These are phyloP conservation scores for Aspergillus persii DNA, from an alignment of 2,329 filamentous ascomycete species.

Conservation along the genomic window DNA sequence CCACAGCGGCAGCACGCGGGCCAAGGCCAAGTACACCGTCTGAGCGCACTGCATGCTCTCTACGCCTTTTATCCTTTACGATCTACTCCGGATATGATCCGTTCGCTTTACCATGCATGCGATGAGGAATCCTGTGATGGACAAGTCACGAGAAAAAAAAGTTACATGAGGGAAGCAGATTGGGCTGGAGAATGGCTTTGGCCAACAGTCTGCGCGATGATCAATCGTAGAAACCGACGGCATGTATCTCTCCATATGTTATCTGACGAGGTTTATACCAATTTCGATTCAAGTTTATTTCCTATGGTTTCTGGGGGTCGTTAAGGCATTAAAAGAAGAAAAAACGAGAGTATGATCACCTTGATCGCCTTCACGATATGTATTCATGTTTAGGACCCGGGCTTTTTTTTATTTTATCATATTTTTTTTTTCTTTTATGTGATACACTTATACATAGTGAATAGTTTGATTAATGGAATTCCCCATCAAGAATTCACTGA, in stretches of 20 bases:
- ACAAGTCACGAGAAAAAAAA: constrained; percentile 17
- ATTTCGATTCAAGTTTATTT: constrained; percentile 20
- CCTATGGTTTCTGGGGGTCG: constrained; percentile 4
- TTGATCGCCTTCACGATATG: neutral
- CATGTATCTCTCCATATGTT: constrained; percentile 34
- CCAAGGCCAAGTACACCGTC: constrained; percentile 89
- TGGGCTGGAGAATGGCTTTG: constrained; percentile 5
- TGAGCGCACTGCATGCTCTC: constrained; percentile 43
- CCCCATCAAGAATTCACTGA: neutral
- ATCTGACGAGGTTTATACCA: constrained; percentile 28
- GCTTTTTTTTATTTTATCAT: too few relatives aligned
- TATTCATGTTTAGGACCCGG: neutral
- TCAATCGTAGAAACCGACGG: constrained; percentile 27
- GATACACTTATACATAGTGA: neutral
- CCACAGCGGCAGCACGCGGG: constrained; percentile 87
- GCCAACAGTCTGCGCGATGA: constrained; percentile 24
- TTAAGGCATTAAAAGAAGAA: constrained; percentile 6
- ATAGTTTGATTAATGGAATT: neutral
- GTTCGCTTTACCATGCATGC: constrained; percentile 11
- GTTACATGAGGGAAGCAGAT: constrained; percentile 11
- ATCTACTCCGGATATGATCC: constrained; percentile 15
- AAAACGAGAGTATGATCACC: neutral
- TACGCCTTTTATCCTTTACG: constrained; percentile 14
- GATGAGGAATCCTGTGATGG: constrained; percentile 17
- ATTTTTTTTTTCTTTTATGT: neutral